These are phyloP conservation scores for Hamamelis virginiana DNA, from an alignment of 164 flowering plant species.

Conservation along the genomic window DNA sequence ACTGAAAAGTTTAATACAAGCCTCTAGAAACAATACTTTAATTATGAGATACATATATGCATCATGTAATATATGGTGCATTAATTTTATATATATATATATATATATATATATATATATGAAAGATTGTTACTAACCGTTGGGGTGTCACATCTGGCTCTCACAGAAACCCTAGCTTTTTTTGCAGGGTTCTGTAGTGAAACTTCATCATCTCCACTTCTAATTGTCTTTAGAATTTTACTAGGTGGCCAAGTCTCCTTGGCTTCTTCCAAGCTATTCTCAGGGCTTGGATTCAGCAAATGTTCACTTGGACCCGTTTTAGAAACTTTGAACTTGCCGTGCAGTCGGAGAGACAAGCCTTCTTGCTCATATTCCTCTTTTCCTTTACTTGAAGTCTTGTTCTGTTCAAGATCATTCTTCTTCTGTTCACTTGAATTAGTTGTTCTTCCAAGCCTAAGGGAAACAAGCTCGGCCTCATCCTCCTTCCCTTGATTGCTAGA, in stretches of 20 bases:
- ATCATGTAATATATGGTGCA: too few species aligned
- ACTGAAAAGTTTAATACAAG: too few species aligned
- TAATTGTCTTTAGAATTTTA: constrained; percentile 27
- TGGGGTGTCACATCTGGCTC: constrained; percentile 69
- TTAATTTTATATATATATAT: too few species aligned
- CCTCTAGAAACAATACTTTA: too few species aligned
- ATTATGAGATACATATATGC: too few species aligned
- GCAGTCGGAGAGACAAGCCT: constrained; percentile 40
- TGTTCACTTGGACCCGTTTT: constrained; percentile 17
- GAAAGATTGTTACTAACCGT: constrained; percentile 41
- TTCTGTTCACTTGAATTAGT: constrained; percentile 20
- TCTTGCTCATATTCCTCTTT: constrained; percentile 13
- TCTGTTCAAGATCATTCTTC: constrained; percentile 17
- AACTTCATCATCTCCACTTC: constrained; percentile 40
- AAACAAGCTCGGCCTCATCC: constrained; percentile 39
- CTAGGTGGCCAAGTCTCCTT: constrained; percentile 34
- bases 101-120: too few species aligned
- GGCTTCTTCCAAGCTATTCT: constrained; percentile 33
- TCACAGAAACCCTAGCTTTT: constrained; percentile 67
- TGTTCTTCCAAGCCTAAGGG: constrained; percentile 53
- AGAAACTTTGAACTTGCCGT: constrained; percentile 30
- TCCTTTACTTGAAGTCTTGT: constrained; percentile 5
- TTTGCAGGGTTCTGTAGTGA: constrained; percentile 42
- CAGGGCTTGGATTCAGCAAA: constrained; percentile 27
- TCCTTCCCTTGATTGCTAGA: too few species aligned